These are phyloP conservation scores for Diaporthe sp. DNA, from an alignment of 2,329 filamentous ascomycete genomes.

Conservation along the genomic window DNA sequence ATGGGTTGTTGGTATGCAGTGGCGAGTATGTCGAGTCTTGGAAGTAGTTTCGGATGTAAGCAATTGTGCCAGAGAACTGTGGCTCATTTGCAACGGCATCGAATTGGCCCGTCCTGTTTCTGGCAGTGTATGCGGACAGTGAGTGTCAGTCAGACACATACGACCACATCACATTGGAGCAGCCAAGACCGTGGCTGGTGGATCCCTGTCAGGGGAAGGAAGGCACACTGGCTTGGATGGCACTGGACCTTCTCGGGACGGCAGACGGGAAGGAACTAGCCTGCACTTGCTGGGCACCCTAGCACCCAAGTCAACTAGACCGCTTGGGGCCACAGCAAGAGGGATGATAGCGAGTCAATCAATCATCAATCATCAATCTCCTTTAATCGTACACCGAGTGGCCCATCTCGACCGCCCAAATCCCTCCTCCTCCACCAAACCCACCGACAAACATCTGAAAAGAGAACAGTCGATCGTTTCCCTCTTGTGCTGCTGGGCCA, in stretches of 20 bases:
- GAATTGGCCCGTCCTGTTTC: background rate
- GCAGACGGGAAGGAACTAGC: slow-evolving; percentile 11
- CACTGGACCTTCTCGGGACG: background rate
- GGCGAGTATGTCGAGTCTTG: background rate
- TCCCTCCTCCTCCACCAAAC: background rate
- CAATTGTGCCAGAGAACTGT: slow-evolving; percentile 8
- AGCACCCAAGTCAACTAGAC: background rate
- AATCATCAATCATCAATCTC: too few relatives aligned
- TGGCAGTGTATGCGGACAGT: background rate
- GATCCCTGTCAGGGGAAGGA: slow-evolving; percentile 11
- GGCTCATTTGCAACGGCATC: background rate
- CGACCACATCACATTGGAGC: background rate
- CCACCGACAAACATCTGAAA: background rate
- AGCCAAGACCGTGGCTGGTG: background rate
- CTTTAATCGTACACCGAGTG: background rate
- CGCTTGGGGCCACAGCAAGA: background rate
- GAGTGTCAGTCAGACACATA: too few relatives aligned
- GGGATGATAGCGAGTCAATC: background rate
- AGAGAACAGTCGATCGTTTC: background rate
- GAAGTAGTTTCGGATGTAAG: background rate
- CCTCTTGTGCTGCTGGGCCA: background rate
- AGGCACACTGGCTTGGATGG: too few relatives aligned
- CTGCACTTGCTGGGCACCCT: background rate
- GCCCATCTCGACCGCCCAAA: background rate
- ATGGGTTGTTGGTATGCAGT: background rate